A percentile compares a stretch with the other conserved stretches of the same genome.
phyloP scores from a whole-genome alignment of 2,329 filamentous ascomycete species.

The Penicillium brasilianum region DNA sequence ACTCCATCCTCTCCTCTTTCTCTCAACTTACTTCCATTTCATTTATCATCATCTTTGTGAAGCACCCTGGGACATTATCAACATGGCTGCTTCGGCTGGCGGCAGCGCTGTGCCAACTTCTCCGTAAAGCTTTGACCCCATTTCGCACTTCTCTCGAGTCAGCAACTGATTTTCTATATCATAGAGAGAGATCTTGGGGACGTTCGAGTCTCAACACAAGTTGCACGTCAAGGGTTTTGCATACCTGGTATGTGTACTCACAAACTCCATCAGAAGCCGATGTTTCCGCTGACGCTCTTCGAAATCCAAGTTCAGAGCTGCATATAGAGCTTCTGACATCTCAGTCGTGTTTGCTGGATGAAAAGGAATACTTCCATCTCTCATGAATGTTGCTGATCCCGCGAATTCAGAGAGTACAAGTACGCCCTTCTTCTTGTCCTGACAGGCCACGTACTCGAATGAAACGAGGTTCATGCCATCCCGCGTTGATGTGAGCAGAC shows the following conservation, averaged over 20 bases:
- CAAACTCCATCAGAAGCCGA: constrained; percentile 82
- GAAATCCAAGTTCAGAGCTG: constrained; percentile 83
- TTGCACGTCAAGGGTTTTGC: constrained; percentile 14
- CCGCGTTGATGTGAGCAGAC: constrained; percentile 84
- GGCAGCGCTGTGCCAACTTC: constrained; percentile 27
- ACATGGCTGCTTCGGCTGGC: constrained; percentile 9
- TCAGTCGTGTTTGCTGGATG: constrained; percentile 97
- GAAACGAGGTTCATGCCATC: constrained; percentile 98
- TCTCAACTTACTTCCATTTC: not conserved
- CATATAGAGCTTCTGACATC: constrained; percentile 82
- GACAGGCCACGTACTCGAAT: constrained; percentile 94
- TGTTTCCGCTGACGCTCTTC: constrained; percentile 81
- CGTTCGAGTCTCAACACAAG: not conserved
- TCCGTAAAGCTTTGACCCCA: constrained; percentile 42
- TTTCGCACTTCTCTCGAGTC: constrained; percentile 31
- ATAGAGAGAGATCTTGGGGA: not conserved
- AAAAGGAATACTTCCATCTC: constrained; percentile 81
- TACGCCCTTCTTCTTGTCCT: constrained; percentile 81
- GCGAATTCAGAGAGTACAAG: constrained; percentile 96
- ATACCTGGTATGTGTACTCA: constrained; percentile 85
- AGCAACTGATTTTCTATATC: not conserved
- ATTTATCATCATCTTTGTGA: not conserved
- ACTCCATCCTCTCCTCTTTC: too few relatives aligned
- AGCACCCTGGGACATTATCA: constrained; percentile 21
- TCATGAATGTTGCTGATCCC: constrained; percentile 85